Base-by-base conservation (phyloP, 495 filamentous ascomycete genomes). In the Halenospora varia region DNA sequence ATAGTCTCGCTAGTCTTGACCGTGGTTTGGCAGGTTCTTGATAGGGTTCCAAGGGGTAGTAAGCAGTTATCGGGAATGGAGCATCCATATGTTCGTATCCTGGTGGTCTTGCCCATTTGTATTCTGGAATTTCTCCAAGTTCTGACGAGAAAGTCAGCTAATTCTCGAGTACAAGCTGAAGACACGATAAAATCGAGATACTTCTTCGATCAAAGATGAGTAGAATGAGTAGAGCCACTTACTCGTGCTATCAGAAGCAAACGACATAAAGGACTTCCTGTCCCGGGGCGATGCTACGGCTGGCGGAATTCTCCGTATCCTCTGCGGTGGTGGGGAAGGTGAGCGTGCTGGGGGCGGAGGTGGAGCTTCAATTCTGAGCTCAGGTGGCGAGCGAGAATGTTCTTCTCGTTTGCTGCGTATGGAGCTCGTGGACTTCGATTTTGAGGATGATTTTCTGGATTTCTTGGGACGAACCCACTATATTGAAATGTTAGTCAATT, bases 71-170 rank as follows among this genome's bases (percentile, higher is more conserved):
- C 8, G 60, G 60, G 20, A 61, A 63, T 11, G 10, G 13, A 11
- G 26, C 13, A 25, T 61, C 25, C 4, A 42, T 55, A 3, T 13
- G 4, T 4, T 29, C 48, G 1, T 25, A 24, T 25, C 10, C 47
- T 4, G 23, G n/a, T 1, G 48, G 47, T 26, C 39, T 26, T 11
- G 40, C 26, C 64, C 64, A 64, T 47, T 62, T 67, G 15, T 48
- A 17, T 25, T 67, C 64, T n/a, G 64, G 64, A 17, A 67, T 67
- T 29, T 67, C 64, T 17, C 64, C 64, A 2, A 67, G 48, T 19
- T 67, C 64, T 0, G 64, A 63, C 3, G 61, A 57, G 24, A 66
- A 66, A 0, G 61, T 61, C 60, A 47, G n/a, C n/a, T n/a, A n/a
- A n/a, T n/a, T n/a, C n/a, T n/a, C n/a, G n/a, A n/a, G n/a, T n/a